Evolutionary conservation across 2,329 filamentous ascomycete species (phyloP).

Genomic region (Penicillium corylophilum): DNA sequence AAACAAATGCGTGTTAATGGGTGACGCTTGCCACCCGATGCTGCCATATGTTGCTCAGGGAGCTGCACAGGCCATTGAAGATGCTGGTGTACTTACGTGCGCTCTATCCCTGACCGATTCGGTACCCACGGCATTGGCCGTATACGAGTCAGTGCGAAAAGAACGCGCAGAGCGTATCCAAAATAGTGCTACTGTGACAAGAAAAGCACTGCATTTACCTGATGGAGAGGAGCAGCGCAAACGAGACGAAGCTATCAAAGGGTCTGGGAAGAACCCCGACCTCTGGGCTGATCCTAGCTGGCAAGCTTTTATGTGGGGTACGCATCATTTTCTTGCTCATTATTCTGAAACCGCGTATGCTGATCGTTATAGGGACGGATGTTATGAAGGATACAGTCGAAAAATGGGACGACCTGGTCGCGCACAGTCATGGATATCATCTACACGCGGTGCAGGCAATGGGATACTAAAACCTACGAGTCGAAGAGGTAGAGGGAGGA

Average conservation of each 20-base stretch:
- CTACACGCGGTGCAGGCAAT: too few species aligned
- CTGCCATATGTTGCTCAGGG: constrained; percentile 65
- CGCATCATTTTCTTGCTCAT: too few species aligned
- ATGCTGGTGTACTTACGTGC: constrained; percentile 56
- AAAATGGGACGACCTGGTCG: too few species aligned
- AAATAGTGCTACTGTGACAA: constrained; percentile 56
- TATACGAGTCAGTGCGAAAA: constrained; percentile 59
- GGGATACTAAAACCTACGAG: too few species aligned
- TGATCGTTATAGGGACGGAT: too few species aligned
- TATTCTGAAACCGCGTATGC: too few species aligned
- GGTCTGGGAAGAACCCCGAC: constrained; percentile 53
- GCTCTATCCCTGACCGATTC: constrained; percentile 47
- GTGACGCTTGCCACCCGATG: constrained; percentile 64
- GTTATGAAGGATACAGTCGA: too few species aligned
- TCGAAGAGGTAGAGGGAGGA: too few species aligned
- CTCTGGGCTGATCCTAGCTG: constrained; percentile 61
- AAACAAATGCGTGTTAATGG: constrained; percentile 53
- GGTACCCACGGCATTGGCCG: constrained; percentile 53
- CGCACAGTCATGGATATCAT: too few species aligned
- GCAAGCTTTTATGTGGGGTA: too few species aligned
- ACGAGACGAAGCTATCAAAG: constrained; percentile 54
- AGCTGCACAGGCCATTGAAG: constrained; percentile 65
- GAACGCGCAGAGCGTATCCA: constrained; percentile 57
- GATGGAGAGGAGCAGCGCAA: constrained; percentile 60
- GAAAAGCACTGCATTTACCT: constrained; percentile 56